phyloP scores from a whole-genome alignment of 176 grass and related monocot genomes.

The Aegilops umbellulata region DNA sequence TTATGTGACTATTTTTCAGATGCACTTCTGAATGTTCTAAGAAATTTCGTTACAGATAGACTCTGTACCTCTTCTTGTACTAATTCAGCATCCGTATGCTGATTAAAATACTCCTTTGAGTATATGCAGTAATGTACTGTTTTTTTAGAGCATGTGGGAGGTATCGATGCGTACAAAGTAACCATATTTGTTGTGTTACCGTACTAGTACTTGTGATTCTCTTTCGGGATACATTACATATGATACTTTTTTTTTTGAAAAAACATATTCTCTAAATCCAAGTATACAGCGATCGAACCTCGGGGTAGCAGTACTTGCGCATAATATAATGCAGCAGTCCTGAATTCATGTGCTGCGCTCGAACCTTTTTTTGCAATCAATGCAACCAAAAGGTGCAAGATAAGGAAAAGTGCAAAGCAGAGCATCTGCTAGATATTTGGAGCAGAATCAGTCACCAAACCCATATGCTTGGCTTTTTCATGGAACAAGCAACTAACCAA shows the following conservation, averaged over 20 bases:
- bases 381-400: conserved; percentile 18
- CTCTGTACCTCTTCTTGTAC: not conserved
- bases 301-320: not conserved
- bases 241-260: not conserved
- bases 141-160: too few species aligned
- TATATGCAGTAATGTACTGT: not conserved
- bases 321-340: not conserved
- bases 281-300: too few species aligned
- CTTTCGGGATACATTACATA: not conserved
- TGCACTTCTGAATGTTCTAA: not conserved
- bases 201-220: too few species aligned
- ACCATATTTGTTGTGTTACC: too few species aligned
- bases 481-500: conserved; percentile 1
- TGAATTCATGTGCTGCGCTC: not conserved
- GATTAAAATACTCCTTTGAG: not conserved
- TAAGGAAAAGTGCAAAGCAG: not conserved
- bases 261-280: not conserved
- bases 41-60: not conserved
- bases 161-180: too few species aligned
- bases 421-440: conserved; percentile 15
- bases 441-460: not conserved
- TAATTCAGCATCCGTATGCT: not conserved
- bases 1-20: not conserved
- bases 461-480: conserved; percentile 18
- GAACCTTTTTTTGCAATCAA: conserved; percentile 8